These are phyloP conservation scores for Cyberlindnera sargentensis DNA, from an alignment of 805 yeast species.

Conservation along the genomic window DNA sequence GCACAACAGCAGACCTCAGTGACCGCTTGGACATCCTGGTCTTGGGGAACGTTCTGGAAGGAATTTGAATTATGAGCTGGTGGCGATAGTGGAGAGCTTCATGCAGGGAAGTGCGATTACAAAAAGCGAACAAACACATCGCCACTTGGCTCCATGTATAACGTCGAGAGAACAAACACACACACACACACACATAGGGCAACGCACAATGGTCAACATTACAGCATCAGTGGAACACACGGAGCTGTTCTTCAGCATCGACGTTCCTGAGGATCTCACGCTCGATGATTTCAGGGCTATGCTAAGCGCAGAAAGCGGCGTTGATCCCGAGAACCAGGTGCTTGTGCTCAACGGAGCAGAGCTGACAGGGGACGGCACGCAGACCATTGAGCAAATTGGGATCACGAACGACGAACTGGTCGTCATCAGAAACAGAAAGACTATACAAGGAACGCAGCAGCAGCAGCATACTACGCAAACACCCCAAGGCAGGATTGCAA, in stretches of 20 bases:
- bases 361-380: conserved; percentile 25
- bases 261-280: conserved; percentile 57
- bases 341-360: conserved; percentile 40
- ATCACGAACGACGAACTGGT: conserved; percentile 54
- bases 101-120: too few species aligned
- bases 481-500: neutral
- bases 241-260: conserved; percentile 32
- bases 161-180: too few species aligned
- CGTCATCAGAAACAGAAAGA: conserved; percentile 4
- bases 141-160: too few species aligned
- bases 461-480: neutral
- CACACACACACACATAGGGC: too few species aligned
- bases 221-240: conserved; percentile 14
- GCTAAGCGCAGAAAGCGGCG: conserved; percentile 35
- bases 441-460: neutral
- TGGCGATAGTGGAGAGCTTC: too few species aligned
- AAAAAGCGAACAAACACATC: too few species aligned
- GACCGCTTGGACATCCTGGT: too few species aligned
- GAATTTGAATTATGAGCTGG: too few species aligned
- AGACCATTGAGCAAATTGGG: conserved; percentile 39
- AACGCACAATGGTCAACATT: conserved; percentile 11
- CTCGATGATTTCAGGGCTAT: conserved; percentile 67
- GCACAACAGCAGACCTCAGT: too few species aligned
- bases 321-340: conserved; percentile 34
- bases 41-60: too few species aligned